Evolutionary conservation across 768 basidiomycete species (phyloP).

Genomic region (Rubroboletus satanas): DNA sequence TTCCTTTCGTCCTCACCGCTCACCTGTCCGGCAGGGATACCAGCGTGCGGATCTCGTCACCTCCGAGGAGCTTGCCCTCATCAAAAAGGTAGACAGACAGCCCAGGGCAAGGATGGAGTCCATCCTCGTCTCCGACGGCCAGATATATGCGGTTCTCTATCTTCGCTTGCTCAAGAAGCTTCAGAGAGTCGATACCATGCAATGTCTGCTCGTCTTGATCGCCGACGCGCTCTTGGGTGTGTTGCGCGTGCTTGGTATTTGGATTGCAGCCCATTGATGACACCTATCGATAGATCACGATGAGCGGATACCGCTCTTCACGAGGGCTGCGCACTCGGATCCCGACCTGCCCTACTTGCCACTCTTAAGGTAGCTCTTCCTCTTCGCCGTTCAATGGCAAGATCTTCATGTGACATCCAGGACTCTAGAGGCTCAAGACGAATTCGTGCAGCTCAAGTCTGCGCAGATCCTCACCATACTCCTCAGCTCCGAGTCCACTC

Average conservation of each 20-base stretch:
- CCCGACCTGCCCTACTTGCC: slow-evolving; percentile 78
- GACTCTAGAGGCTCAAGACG: slow-evolving; percentile 80
- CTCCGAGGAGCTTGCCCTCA: slow-evolving; percentile 76
- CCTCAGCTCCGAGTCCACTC: slow-evolving; percentile 55
- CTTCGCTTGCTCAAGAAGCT: slow-evolving; percentile 85
- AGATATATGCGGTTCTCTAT: slow-evolving; percentile 82
- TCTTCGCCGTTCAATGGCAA: neutral
- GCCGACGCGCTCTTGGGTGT: slow-evolving; percentile 82
- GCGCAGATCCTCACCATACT: slow-evolving; percentile 86
- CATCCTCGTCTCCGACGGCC: slow-evolving; percentile 76
- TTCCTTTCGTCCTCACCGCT: neutral
- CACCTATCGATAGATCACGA: slow-evolving; percentile 61
- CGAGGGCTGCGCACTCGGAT: slow-evolving; percentile 56
- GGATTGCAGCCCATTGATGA: neutral
- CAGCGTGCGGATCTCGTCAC: slow-evolving; percentile 91
- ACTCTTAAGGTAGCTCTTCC: slow-evolving; percentile 56
- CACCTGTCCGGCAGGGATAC: slow-evolving; percentile 63
- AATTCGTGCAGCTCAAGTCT: slow-evolving; percentile 91
- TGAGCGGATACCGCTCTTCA: slow-evolving; percentile 77
- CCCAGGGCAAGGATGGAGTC: slow-evolving; percentile 70
- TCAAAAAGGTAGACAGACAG: slow-evolving; percentile 89
- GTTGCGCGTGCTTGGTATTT: slow-evolving; percentile 16
- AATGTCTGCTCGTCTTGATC: slow-evolving; percentile 80
- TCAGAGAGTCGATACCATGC: slow-evolving; percentile 81
- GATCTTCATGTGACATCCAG: slow-evolving; percentile 38